Base-by-base conservation (phyloP, 768 basidiomycete genomes). In the Atractiella rhizophila region DNA sequence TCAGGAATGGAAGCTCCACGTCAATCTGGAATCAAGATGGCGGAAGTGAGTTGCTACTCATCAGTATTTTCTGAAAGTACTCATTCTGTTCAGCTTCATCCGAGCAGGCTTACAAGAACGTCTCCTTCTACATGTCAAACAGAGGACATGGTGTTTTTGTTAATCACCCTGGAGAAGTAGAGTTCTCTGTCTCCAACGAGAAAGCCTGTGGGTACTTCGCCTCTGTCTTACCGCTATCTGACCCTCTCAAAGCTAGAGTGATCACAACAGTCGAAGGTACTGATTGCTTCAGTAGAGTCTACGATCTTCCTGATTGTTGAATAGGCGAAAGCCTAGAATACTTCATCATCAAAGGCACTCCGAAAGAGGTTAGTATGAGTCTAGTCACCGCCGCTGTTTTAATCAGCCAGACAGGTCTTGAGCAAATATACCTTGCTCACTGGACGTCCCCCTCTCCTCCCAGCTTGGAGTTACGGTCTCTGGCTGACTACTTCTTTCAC, bases 11-110 rank as follows among this genome's bases (percentile, higher is more conserved):
- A 67, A 72, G 71, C 53, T 51, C 64, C 5, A 59, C 76, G 33
- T 68, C 64, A 45, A 59, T 74, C 4, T 77, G 74, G 76, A 75
- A 76, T 48, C 67, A 69, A 55, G 75, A 77, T 50, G 74, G 75
- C 19, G 75, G 76, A 25, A 78, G 74, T 0, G 16, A 20, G 31
- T 33, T n/a, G 31, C 31, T 16, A n/a, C 16, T 33, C 31, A 4
- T 33, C 31, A 11, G 29, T 30, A 30, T n/a, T n/a, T n/a, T n/a
- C n/a, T n/a, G n/a, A n/a, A n/a, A n/a, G n/a, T n/a, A n/a, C n/a
- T n/a, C n/a, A n/a, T n/a, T n/a, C n/a, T n/a, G n/a, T n/a, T n/a
- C n/a, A n/a, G n/a, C 11, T 30, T 60, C 60, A 1, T 50, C 48
- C 8, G 54, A 59, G 39, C 54, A 56, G 41, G 53, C 56, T 12